phyloP scores from a whole-genome alignment of 2,329 filamentous ascomycete genomes.

The Monosporascus sp. region DNA sequence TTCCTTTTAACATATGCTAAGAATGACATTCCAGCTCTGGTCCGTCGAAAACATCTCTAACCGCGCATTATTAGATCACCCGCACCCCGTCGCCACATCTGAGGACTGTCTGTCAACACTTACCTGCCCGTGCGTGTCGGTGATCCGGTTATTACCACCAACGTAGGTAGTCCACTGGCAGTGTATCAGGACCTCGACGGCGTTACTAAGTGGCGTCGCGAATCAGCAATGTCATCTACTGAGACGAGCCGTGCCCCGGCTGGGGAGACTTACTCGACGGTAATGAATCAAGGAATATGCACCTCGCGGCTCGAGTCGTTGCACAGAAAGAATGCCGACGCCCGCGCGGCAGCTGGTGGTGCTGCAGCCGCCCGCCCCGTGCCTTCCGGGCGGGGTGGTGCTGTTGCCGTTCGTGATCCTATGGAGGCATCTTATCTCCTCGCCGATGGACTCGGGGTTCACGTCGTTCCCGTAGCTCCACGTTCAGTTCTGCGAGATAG shows the following conservation, averaged over 20 bases:
- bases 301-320: slow-evolving; percentile 5
- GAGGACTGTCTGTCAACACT: background rate
- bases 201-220: slow-evolving; percentile 3
- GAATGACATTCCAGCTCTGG: slow-evolving; percentile 9
- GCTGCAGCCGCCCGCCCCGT: background rate
- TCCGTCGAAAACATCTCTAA: slow-evolving; percentile 8
- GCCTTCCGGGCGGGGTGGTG: slow-evolving; percentile 6
- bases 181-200: slow-evolving; percentile 11
- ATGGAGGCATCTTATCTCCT: slow-evolving; percentile 7
- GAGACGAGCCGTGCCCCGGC: background rate
- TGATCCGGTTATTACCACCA: slow-evolving; percentile 6
- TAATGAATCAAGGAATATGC: slow-evolving; percentile 3
- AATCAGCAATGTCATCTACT: background rate
- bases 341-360: slow-evolving; percentile 5
- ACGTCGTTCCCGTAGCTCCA: slow-evolving; percentile 10
- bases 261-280: slow-evolving; percentile 5
- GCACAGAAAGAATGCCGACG: slow-evolving; percentile 7
- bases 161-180: slow-evolving; percentile 9
- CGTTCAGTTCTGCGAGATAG: slow-evolving; percentile 5
- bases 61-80: background rate
- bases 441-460: slow-evolving; percentile 7
- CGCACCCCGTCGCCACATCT: background rate
- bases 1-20: slow-evolving; percentile 5
- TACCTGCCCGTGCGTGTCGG: slow-evolving; percentile 10
- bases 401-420: slow-evolving; percentile 10